A percentile compares a stretch with the other conserved stretches of the same genome.
Evolutionary conservation across 306 rosid genomes (phyloP).

Genomic region (Luffa acutangula): DNA sequence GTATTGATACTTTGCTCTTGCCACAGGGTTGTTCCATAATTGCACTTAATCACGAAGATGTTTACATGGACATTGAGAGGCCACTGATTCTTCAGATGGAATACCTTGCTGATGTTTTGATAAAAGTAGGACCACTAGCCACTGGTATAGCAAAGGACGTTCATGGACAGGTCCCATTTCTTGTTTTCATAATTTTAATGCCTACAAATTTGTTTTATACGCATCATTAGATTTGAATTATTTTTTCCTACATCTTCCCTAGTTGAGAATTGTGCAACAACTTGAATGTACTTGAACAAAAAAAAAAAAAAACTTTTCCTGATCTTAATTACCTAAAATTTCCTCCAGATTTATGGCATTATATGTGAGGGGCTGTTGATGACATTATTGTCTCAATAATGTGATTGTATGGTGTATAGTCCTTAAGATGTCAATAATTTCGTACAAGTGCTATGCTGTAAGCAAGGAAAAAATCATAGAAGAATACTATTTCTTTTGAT

Average conservation of each 20-base stretch:
- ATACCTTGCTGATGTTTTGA: constrained; percentile 65
- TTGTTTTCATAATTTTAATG: background rate
- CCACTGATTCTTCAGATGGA: constrained; percentile 69
- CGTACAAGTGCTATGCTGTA: background rate
- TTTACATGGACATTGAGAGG: constrained; percentile 48
- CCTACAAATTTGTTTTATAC: background rate
- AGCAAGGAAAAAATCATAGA: background rate
- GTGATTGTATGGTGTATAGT: background rate
- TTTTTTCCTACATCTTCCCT: background rate
- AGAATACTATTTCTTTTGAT: background rate
- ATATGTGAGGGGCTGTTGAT: background rate
- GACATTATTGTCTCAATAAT: background rate
- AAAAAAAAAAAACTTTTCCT: background rate
- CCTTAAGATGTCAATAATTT: background rate
- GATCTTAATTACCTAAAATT: background rate
- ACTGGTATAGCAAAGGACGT: constrained; percentile 95
- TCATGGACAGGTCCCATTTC: constrained; percentile 81
- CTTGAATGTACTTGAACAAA: background rate
- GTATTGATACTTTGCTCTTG: background rate
- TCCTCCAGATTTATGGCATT: background rate
- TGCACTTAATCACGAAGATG: constrained; percentile 67
- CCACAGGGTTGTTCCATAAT: constrained; percentile 64
- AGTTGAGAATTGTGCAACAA: background rate
- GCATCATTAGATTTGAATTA: background rate
- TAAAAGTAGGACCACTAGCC: constrained; percentile 73